phyloP scores from a whole-genome alignment of 495 filamentous ascomycete species.

The Aspergillus kassunensis region DNA sequence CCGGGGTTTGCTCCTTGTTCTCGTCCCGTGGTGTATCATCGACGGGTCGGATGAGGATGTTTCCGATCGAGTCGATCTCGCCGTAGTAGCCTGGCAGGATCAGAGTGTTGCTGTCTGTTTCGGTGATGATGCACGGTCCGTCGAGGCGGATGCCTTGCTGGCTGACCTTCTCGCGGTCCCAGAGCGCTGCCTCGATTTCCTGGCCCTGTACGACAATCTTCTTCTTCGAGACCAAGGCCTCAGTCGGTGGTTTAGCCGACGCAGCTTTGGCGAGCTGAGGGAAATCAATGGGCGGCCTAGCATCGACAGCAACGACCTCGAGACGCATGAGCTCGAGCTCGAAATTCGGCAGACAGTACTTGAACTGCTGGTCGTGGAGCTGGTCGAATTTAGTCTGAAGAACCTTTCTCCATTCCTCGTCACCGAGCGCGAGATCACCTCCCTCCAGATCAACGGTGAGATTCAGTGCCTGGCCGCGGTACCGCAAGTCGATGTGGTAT shows the following conservation, averaged over 20 bases:
- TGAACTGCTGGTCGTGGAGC: constrained; percentile 46
- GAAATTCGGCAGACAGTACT: constrained; percentile 40
- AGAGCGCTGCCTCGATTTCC: constrained; percentile 33
- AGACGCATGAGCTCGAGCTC: constrained; percentile 46
- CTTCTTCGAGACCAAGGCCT: constrained; percentile 28
- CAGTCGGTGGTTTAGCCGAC: constrained; percentile 24
- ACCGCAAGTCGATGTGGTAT: constrained; percentile 46
- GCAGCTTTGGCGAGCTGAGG: constrained; percentile 28
- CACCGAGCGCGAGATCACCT: constrained; percentile 24
- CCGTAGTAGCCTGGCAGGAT: constrained; percentile 38
- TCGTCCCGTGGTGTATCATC: background rate
- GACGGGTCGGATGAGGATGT: constrained; percentile 42
- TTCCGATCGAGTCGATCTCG: constrained; percentile 22
- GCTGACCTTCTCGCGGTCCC: constrained; percentile 41
- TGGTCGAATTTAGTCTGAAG: constrained; percentile 36
- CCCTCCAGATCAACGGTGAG: constrained; percentile 36
- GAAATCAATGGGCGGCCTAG: constrained; percentile 35
- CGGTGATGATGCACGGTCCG: constrained; percentile 47
- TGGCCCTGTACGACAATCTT: constrained; percentile 38
- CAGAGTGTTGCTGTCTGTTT: too few species aligned
- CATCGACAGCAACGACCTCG: constrained; percentile 40
- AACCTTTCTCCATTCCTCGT: constrained; percentile 17
- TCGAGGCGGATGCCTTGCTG: constrained; percentile 31
- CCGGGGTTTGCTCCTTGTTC: constrained; percentile 13
- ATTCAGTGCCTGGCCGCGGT: constrained; percentile 46